Conservation (phyloP, 768 basidiomycete species). For the Glaciozyma antarctica region DNA sequence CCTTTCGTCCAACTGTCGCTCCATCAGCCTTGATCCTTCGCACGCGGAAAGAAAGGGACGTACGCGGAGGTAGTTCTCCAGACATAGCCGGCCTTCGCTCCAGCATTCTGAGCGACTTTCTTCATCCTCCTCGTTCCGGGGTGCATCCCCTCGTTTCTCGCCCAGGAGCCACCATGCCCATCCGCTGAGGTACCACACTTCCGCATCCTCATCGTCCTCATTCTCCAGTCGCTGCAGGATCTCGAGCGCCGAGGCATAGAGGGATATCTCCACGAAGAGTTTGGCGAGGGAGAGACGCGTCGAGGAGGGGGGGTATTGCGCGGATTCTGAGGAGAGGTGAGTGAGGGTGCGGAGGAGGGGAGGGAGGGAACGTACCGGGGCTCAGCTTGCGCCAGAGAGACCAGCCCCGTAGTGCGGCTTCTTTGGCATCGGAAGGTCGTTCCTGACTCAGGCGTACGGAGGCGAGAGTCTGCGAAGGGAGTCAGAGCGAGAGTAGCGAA, state of each 20-base stretch:
- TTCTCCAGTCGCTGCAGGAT: conserved; percentile 33
- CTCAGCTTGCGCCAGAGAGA: conserved; percentile 26
- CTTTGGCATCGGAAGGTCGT: conserved; percentile 21
- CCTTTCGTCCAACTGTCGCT: conserved; percentile 17
- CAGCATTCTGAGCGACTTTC: conserved; percentile 28
- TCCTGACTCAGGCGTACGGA: conserved; percentile 30
- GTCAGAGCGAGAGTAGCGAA: not conserved
- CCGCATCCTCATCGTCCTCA: conserved; percentile 36
- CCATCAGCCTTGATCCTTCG: not conserved
- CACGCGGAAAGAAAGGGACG: not conserved
- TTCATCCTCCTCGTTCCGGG: conserved; percentile 10
- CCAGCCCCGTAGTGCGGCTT: conserved; percentile 18
- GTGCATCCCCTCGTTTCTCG: conserved; percentile 7
- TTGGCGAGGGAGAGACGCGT: conserved; percentile 28
- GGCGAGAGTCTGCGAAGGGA: conserved; percentile 20
- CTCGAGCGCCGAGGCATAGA: conserved; percentile 29
- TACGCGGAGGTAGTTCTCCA: conserved; percentile 32
- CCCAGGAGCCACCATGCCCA: conserved; percentile 31
- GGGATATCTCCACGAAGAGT: conserved; percentile 27
- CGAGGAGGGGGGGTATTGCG: conserved; percentile 15
- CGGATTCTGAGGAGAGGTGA: conserved; percentile 12
- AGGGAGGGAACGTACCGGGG: conserved; percentile 6
- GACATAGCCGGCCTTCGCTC: conserved; percentile 29
- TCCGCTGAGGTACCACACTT: conserved; percentile 34
- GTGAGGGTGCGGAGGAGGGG: not conserved